Evolutionary conservation across 352 stramenopile genomes (phyloP), one percentile per base, ranked within the genome.

Genomic region (Phytophthora melonis): DNA sequence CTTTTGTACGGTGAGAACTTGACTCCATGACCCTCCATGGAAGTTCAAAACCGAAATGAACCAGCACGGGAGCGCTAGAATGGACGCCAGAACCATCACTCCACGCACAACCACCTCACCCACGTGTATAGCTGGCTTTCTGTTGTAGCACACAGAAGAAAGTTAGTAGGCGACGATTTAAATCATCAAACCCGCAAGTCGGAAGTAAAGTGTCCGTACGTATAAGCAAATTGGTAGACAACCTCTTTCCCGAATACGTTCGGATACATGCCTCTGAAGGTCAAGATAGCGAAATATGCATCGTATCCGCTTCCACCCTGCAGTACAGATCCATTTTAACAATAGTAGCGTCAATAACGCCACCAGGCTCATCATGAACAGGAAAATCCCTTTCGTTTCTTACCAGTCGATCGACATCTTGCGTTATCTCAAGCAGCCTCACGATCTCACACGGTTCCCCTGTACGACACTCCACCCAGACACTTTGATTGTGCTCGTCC

Each of bases 181-280:
- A 39, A 18, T 30, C 25, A 30, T 30, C 25, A 66, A 50, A 56
- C 10, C 36, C 11, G 18, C 18, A 50, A 41, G 14, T 53, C 13
- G 9, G 13, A 3, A 23, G 23, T 25, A 25, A 25, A 25, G 23
- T 25, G 23, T 23, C 80, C 86, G 47, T 86, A 96, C 89, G 88
- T 92, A 69, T 92, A 96, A 2, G 83, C 84, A 63, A 96, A 93
- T 25, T 93, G 79, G 69, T 96, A 96, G 8, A 79, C 65, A 43
- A 96, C 77, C 5, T 82, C 66, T 27, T 84, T 83, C 30, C 85
- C 88, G 32, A 93, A 94, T 1, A 76, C 68, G 59, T 96, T 93
- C 2, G 89, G 89, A 67, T 96, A 96, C 56, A 90, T 69, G 14
- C 86, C 86, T 69, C 84, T 80, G 59, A 91, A 95, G 7, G 84